Evolutionary conservation across 257 asterid genomes (phyloP).

Genomic region (Solanum gandarillasii): DNA sequence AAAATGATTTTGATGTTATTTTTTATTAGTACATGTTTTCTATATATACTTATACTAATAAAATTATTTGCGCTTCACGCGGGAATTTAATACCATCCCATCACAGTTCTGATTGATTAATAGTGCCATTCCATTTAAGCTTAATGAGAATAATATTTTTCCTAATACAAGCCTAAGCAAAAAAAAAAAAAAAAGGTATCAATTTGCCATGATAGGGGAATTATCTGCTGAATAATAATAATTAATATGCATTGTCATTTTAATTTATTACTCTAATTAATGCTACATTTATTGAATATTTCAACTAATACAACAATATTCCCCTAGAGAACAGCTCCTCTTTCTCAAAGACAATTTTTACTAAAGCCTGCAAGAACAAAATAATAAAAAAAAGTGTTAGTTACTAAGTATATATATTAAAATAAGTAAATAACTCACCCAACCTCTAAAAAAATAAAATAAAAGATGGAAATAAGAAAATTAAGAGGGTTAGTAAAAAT

Average conservation of each 20-base stretch:
- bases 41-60: too few species aligned
- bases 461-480: background rate
- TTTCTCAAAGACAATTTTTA: background rate
- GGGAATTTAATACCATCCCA: too few species aligned
- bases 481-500: background rate
- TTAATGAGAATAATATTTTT: too few species aligned
- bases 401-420: background rate
- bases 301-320: background rate
- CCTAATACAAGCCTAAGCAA: background rate
- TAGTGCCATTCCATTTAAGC: too few species aligned
- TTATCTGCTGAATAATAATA: background rate
- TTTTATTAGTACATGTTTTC: background rate
- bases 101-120: background rate
- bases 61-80: too few species aligned
- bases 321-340: background rate
- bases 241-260: background rate
- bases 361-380: background rate
- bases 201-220: background rate
- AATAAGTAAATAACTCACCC: background rate
- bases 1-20: accelerated
- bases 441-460: background rate
- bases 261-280: background rate
- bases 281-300: background rate
- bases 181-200: too few species aligned
- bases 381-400: background rate